Conservation (phyloP, 306 rosid genomes). For the Purshia tridentata region DNA sequence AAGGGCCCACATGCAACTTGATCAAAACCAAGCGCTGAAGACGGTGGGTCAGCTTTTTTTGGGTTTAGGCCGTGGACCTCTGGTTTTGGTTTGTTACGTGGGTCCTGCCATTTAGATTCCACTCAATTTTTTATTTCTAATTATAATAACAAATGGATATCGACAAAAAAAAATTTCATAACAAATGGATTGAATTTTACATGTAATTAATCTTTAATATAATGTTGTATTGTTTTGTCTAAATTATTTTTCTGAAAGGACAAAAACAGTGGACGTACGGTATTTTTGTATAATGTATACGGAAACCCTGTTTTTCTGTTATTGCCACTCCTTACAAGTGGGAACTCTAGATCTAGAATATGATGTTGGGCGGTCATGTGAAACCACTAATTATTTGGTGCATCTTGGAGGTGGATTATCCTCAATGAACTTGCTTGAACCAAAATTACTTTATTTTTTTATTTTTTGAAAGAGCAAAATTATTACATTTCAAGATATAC, state of each 20-base stretch:
- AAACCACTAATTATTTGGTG: constrained; percentile 7
- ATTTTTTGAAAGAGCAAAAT: too few relatives aligned
- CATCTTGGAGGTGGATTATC: not conserved
- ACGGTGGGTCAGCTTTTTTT: constrained; percentile 34
- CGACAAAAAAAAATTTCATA: too few relatives aligned
- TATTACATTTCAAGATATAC: too few relatives aligned
- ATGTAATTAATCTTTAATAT: constrained; percentile 13
- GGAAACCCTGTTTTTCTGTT: constrained; percentile 20
- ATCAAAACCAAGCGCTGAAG: constrained; percentile 38
- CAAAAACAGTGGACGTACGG: constrained; percentile 21
- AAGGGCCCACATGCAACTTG: constrained; percentile 38
- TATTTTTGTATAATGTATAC: constrained; percentile 27
- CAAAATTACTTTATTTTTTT: too few relatives aligned
- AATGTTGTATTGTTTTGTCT: not conserved
- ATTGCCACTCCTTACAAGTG: constrained; percentile 36
- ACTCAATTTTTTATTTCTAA: not conserved
- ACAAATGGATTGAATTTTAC: not conserved
- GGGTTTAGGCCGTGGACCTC: constrained; percentile 8
- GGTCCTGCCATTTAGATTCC: not conserved
- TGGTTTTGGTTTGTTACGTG: constrained; percentile 10
- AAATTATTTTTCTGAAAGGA: not conserved
- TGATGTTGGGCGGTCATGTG: constrained; percentile 1
- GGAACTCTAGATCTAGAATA: constrained; percentile 30
- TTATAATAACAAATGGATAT: not conserved
- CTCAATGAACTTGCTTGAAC: not conserved